Evolutionary conservation across 2,329 filamentous ascomycete genomes (phyloP), one percentile per base, ranked within the genome.

Genomic region (Truncatella angustata): DNA sequence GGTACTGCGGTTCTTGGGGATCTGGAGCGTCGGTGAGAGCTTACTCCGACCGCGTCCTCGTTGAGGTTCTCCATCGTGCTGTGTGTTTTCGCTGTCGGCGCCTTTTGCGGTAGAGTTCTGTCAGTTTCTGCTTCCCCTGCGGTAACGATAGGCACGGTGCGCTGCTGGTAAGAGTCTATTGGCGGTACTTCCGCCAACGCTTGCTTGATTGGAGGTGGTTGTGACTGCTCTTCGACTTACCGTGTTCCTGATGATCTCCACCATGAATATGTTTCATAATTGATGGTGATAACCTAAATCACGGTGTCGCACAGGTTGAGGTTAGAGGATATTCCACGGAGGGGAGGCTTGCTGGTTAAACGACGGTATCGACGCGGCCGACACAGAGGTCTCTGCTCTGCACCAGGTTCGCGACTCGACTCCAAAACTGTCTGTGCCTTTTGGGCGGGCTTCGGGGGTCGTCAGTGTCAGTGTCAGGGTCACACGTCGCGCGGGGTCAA

Each of bases 1-100:
- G n/a, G 83, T 85, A 66, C 83, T 86, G 62, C 80, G 76, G 66
- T 85, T 86, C 69, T 85, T 86, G 52, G 82, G 82, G 51, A 86
- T 71, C 55, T 77, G 74, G 52, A 82, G 66, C 43, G 75, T 68
- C 37, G 75, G 70, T 50, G 71, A 62, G 55, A 79, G 72, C 63
- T 75, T 74, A 61, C 65, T 71, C 56, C 75, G 56, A 52, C 57
- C 60, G 47, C 65, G 63, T 42, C 65, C 65, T 50, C 65, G 63
- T 40, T 61, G 64, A 16, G 55, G 55, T 53, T 66, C 76, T 62
- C 71, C 71, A 63, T 71, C 66, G 54, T 73, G 66, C 26, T 28
- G n/a, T 53, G 60, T 61, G 58, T 67, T 67, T 54, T 62, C 65
- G 63, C 62, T 66, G 58, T 74, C 69, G 66, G 70, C 70, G 69